These are phyloP conservation scores for Plicaturopsis crispa DNA, from an alignment of 768 basidiomycete genomes.

Conservation along the genomic window DNA sequence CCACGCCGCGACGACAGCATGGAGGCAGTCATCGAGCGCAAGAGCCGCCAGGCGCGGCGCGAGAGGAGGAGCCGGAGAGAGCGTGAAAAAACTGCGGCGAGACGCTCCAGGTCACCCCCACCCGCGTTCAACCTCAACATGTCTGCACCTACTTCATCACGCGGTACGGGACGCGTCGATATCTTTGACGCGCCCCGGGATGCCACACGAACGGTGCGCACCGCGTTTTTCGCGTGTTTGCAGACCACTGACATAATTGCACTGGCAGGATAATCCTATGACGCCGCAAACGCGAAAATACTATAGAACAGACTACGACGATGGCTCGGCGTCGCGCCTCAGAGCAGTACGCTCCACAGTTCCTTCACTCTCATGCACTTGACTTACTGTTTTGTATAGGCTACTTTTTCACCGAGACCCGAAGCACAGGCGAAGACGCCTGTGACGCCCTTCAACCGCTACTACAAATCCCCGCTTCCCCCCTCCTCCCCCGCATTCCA, in stretches of 20 bases:
- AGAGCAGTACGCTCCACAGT: too few species aligned
- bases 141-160: slow-evolving; percentile 46
- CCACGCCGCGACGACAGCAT: slow-evolving; percentile 62
- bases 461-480: slow-evolving; percentile 42
- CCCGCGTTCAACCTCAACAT: slow-evolving; percentile 38
- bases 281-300: slow-evolving; percentile 58
- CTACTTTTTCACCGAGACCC: too few species aligned
- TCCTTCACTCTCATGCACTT: too few species aligned
- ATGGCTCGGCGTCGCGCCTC: too few species aligned
- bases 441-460: slow-evolving; percentile 27
- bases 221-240: slow-evolving; percentile 15
- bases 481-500: slow-evolving; percentile 51
- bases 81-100: slow-evolving; percentile 37
- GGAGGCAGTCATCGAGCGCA: slow-evolving; percentile 71
- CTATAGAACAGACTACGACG: slow-evolving; percentile 40
- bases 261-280: slow-evolving; percentile 28
- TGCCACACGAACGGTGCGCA: slow-evolving; percentile 32
- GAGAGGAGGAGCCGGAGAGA: slow-evolving; percentile 15
- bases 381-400: too few species aligned
- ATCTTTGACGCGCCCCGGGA: slow-evolving; percentile 22
- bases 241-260: too few species aligned
- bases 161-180: slow-evolving; percentile 41
- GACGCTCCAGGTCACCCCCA: slow-evolving; percentile 20
- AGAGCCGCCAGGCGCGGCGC: slow-evolving; percentile 45
- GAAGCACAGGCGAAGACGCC: too few species aligned